Conservation (phyloP, 169 alveolate genomes). For the Eimeria brunetti region DNA sequence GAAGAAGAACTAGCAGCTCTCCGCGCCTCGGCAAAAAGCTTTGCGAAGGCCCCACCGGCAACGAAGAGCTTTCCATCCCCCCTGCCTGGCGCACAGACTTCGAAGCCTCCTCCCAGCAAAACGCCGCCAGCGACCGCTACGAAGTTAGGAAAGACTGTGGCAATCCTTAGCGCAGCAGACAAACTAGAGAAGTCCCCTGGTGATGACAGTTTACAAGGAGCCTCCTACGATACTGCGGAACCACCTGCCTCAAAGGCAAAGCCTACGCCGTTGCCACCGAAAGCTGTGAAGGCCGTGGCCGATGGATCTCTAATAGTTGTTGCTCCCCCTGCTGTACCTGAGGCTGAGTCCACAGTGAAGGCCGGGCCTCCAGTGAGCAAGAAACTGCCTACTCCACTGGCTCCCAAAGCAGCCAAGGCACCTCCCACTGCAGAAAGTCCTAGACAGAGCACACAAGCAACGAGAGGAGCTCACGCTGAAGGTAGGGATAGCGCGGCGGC, state of each 20-base stretch:
- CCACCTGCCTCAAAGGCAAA: not conserved
- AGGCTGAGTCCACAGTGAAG: not conserved
- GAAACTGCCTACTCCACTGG: not conserved
- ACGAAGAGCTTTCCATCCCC: not conserved
- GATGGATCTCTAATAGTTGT: not conserved
- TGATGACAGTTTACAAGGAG: not conserved
- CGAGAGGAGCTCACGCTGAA: no score
- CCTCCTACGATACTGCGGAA: not conserved
- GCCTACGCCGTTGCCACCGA: not conserved
- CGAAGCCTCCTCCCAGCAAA: not conserved
- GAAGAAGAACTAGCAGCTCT: slow-evolving; percentile 14
- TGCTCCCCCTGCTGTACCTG: not conserved
- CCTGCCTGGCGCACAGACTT: not conserved
- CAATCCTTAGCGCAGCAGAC: not conserved
- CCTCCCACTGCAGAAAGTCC: no score
- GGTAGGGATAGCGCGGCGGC: no score
- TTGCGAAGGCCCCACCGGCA: not conserved
- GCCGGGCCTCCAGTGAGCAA: not conserved
- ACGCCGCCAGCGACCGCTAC: not conserved
- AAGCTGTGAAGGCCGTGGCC: not conserved
- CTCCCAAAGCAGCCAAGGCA: not conserved
- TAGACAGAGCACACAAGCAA: no score
- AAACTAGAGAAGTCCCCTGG: not conserved
- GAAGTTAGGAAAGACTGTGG: not conserved
- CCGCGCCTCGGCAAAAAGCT: not conserved